Conservation (phyloP, 108 stramenopile genomes). For the Discostella pseudostelligera region DNA sequence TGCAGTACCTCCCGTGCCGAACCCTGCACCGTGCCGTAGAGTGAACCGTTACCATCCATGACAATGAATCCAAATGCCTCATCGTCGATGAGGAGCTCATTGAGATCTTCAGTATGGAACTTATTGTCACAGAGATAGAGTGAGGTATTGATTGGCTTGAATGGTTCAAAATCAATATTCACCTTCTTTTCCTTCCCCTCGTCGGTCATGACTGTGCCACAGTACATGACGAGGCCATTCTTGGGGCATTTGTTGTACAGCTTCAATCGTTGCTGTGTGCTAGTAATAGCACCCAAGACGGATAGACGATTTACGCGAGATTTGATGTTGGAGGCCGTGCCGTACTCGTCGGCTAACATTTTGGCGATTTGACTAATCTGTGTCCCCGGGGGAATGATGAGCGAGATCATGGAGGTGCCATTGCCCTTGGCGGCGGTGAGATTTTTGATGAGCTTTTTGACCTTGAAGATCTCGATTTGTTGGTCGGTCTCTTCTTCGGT, state of each 20-base stretch:
- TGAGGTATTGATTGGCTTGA: slow-evolving; percentile 99
- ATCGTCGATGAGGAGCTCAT: slow-evolving; percentile 98
- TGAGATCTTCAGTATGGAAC: slow-evolving; percentile 96
- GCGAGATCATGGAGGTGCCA: slow-evolving; percentile 99
- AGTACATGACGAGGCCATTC: slow-evolving; percentile 94
- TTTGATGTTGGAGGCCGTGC: slow-evolving; percentile 99
- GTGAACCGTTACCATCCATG: slow-evolving; percentile 98
- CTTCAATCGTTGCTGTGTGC: slow-evolving; percentile 98
- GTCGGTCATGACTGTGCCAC: slow-evolving; percentile 97
- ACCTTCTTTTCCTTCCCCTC: slow-evolving; percentile 98
- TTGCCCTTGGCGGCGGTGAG: slow-evolving; percentile 92
- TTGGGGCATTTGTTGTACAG: slow-evolving; percentile 94
- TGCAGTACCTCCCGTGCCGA: slow-evolving; percentile 93
- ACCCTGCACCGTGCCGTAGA: slow-evolving; percentile 95
- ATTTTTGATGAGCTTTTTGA: slow-evolving; percentile 99
- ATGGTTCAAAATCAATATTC: slow-evolving; percentile 98
- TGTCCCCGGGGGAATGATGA: slow-evolving; percentile 97
- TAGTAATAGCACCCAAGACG: slow-evolving; percentile 97
- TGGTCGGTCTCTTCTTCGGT: slow-evolving; percentile 37
- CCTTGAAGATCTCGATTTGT: slow-evolving; percentile 99
- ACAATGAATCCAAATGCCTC: slow-evolving; percentile 98
- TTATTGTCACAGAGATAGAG: slow-evolving; percentile 99
- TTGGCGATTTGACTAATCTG: slow-evolving; percentile 94
- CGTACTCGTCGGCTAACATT: slow-evolving; percentile 98
- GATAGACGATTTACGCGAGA: slow-evolving; percentile 95